phyloP scores from a whole-genome alignment of 179 eudicot species.

The Sideroxylon spinosum region DNA sequence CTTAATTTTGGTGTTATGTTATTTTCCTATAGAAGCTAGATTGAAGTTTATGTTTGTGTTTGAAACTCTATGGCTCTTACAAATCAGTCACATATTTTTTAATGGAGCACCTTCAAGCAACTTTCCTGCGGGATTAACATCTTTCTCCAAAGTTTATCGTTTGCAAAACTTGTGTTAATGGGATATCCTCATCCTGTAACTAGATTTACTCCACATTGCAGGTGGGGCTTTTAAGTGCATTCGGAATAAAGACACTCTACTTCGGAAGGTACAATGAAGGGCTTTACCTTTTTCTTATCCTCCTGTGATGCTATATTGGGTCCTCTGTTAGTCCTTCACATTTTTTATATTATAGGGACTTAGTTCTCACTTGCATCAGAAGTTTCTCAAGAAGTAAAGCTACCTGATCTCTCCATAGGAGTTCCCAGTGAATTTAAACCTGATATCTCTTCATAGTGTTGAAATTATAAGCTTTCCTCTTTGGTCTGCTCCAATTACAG shows the following conservation, averaged over 20 bases:
- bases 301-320: neutral
- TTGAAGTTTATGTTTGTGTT: neutral
- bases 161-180: neutral
- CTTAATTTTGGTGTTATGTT: neutral
- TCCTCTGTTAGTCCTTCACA: neutral
- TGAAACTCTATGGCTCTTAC: neutral
- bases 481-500: neutral
- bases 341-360: neutral
- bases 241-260: constrained; percentile 75
- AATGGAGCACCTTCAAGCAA: neutral
- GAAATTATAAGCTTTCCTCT: neutral
- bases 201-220: constrained; percentile 25
- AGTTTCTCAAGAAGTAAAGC: neutral
- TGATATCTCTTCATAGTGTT: neutral
- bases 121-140: too few species aligned
- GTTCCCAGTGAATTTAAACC: neutral
- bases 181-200: constrained; percentile 17
- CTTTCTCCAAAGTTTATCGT: neutral
- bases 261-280: constrained; percentile 63
- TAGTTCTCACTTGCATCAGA: neutral
- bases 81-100: neutral
- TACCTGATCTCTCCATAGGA: neutral
- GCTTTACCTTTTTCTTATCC: neutral
- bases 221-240: constrained; percentile 91
- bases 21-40: neutral